These are phyloP conservation scores for Viridothelium virens DNA, from an alignment of 495 filamentous ascomycete genomes.

Conservation along the genomic window DNA sequence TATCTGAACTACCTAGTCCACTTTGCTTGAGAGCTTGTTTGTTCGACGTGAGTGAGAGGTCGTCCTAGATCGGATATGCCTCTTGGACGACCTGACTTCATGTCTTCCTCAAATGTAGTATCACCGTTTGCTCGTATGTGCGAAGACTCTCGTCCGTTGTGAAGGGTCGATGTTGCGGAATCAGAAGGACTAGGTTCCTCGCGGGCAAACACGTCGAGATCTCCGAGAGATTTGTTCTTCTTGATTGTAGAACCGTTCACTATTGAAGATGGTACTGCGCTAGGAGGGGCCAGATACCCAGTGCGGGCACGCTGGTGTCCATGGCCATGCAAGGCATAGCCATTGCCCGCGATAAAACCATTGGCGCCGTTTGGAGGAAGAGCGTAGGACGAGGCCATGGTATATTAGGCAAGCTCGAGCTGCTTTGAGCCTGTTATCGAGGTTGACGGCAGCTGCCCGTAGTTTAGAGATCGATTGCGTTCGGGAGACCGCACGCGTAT, in stretches of 20 bases:
- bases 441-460: conserved; percentile 16
- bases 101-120: background rate
- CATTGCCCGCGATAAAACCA: background rate
- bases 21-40: background rate
- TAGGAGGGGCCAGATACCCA: conserved; percentile 5
- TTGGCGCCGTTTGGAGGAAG: conserved; percentile 22
- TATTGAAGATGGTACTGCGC: conserved; percentile 28
- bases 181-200: background rate
- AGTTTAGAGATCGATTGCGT: too few species aligned
- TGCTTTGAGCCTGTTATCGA: conserved; percentile 21
- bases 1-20: background rate
- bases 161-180: background rate
- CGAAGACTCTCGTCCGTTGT: background rate
- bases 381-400: conserved; percentile 32
- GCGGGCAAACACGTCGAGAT: background rate
- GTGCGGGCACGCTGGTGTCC: conserved; percentile 15
- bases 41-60: conserved; percentile 10
- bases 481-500: background rate
- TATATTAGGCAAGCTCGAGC: conserved; percentile 7
- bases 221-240: conserved; percentile 15
- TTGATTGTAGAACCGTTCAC: conserved; percentile 27
- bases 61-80: conserved; percentile 31
- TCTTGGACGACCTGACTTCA: conserved; percentile 26
- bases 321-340: conserved; percentile 20
- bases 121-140: background rate